Evolutionary conservation across 345 rosid species (phyloP).

Genomic region (Theobroma cacao): DNA sequence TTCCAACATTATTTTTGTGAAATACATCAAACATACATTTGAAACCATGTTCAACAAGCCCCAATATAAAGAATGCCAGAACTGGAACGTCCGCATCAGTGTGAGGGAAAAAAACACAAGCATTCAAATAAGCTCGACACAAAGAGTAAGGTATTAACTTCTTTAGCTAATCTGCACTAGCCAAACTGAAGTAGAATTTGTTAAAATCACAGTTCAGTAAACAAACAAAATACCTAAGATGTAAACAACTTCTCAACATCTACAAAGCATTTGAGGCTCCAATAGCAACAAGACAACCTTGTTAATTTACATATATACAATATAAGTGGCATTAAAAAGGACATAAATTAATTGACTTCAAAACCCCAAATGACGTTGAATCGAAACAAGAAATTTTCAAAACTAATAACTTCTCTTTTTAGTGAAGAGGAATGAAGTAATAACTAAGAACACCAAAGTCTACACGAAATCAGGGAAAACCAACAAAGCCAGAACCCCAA

Average conservation of each 20-base stretch:
- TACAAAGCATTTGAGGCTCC: slow-evolving; percentile 15
- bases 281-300: neutral
- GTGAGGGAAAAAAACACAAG: neutral
- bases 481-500: neutral
- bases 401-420: slow-evolving; percentile 32
- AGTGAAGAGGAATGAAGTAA: neutral
- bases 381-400: too few relatives aligned
- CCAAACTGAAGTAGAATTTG: neutral
- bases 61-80: neutral
- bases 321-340: too few relatives aligned
- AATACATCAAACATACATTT: neutral
- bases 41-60: neutral
- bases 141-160: neutral
- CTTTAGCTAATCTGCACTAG: neutral
- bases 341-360: neutral
- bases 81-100: neutral
- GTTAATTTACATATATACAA: too few relatives aligned
- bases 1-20: neutral
- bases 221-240: slow-evolving; percentile 19
- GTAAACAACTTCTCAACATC: slow-evolving; percentile 25
- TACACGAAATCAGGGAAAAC: neutral
- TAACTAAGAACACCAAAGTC: neutral
- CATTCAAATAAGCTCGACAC: neutral
- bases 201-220: neutral
- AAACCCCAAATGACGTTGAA: slow-evolving; percentile 19